Percentiles rank a stretch among this genome's conserved stretches.
Evolutionary conservation across 2,329 filamentous ascomycete species (phyloP).

Genomic region (Geosmithia putterillii): DNA sequence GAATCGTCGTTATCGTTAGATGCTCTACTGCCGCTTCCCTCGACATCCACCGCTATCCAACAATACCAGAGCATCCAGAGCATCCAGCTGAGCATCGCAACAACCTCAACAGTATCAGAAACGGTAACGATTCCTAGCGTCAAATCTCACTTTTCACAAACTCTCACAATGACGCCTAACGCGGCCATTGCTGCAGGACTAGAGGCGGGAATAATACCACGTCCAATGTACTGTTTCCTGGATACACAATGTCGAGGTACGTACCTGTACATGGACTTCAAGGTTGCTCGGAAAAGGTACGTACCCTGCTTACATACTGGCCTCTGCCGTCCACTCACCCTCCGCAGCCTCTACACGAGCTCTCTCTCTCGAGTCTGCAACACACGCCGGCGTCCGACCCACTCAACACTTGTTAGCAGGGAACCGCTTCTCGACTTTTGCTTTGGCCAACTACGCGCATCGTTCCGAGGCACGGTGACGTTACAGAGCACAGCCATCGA

Average conservation of each 20-base stretch:
- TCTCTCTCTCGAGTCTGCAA: neutral
- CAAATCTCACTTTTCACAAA: too few relatives aligned
- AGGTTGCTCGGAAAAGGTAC: neutral
- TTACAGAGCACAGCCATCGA: too few relatives aligned
- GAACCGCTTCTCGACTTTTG: neutral
- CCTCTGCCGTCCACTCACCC: neutral
- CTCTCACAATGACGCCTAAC: too few relatives aligned
- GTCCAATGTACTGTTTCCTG: neutral
- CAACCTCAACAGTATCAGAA: too few relatives aligned
- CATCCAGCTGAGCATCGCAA: too few relatives aligned
- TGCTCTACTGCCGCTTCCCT: too few relatives aligned
- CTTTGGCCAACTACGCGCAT: neutral
- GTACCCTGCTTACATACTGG: neutral
- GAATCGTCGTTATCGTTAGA: too few relatives aligned
- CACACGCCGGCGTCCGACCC: neutral
- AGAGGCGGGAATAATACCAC: neutral
- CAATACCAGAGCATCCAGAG: too few relatives aligned
- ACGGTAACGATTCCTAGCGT: too few relatives aligned
- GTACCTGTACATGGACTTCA: neutral
- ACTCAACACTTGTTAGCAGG: neutral
- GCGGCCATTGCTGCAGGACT: too few relatives aligned
- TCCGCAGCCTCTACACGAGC: neutral
- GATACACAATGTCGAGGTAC: neutral
- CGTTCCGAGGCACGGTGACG: neutral
- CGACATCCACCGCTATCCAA: too few relatives aligned